Evolutionary conservation across 1,284 basidiomycete genomes (phyloP).

Genomic region (Naganishia cerealis): DNA sequence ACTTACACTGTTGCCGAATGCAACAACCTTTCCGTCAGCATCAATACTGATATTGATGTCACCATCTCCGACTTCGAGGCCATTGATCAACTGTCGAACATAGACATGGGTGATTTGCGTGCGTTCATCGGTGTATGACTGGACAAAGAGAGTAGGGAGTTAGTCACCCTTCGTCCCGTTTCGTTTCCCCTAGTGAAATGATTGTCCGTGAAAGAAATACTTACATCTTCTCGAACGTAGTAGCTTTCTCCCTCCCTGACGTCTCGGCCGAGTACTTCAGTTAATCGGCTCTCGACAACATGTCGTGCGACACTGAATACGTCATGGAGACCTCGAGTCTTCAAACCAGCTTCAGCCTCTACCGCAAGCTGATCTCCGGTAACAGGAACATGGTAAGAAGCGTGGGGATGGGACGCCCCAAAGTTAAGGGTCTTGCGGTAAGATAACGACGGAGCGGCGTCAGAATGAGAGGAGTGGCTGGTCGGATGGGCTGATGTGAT

Average conservation of each 20-base stretch:
- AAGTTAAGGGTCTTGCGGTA: constrained; percentile 56
- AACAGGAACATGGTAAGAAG: constrained; percentile 58
- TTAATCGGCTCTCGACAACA: constrained; percentile 59
- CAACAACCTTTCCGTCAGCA: constrained; percentile 69
- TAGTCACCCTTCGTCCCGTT: neutral
- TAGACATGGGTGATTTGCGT: constrained; percentile 85
- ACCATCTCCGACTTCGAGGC: constrained; percentile 80
- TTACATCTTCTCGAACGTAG: constrained; percentile 54
- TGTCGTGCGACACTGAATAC: constrained; percentile 63
- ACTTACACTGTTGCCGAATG: constrained; percentile 76
- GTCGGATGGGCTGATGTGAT: constrained; percentile 35
- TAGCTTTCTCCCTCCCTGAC: constrained; percentile 43
- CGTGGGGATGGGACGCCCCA: constrained; percentile 71
- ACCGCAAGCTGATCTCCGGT: neutral
- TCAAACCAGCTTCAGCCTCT: constrained; percentile 5
- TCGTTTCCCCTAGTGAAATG: no score
- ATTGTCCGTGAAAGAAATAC: constrained; percentile 34
- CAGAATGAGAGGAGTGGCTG: constrained; percentile 14
- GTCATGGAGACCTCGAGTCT: constrained; percentile 28
- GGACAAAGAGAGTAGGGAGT: neutral
- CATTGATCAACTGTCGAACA: constrained; percentile 74
- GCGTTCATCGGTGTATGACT: constrained; percentile 80
- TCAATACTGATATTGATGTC: constrained; percentile 86
- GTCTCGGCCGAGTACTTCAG: constrained; percentile 35
- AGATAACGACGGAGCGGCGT: constrained; percentile 41